Evolutionary conservation across 495 filamentous ascomycete genomes (phyloP).

Genomic region (Xylaria grammica): DNA sequence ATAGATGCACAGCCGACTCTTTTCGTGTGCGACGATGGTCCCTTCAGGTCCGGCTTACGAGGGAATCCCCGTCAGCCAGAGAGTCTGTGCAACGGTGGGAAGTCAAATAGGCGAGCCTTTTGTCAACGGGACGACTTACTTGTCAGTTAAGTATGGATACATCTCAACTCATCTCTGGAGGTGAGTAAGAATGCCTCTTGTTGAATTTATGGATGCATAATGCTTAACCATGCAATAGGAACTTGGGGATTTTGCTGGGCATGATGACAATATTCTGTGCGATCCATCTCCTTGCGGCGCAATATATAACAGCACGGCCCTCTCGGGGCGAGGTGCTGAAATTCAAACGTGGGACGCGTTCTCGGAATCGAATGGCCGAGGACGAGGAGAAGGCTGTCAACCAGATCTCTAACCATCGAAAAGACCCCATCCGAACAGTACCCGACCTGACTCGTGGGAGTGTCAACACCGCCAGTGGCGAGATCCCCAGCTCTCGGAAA

Average conservation of each 20-base stretch:
- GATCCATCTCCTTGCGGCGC: constrained; percentile 65
- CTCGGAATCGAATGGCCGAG: constrained; percentile 13
- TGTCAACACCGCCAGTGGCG: background rate
- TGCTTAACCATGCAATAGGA: constrained; percentile 7
- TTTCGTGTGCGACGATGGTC: too few relatives aligned
- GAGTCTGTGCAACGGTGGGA: too few relatives aligned
- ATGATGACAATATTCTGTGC: constrained; percentile 57
- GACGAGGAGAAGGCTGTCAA: too few relatives aligned
- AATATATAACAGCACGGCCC: constrained; percentile 48
- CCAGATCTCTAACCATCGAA: too few relatives aligned
- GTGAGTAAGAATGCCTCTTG: constrained; percentile 70
- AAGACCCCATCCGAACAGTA: too few relatives aligned
- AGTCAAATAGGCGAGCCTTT: too few relatives aligned
- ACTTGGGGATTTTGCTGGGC: constrained; percentile 20
- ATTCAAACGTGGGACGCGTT: background rate
- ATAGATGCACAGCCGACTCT: too few relatives aligned
- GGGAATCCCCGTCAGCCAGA: too few relatives aligned
- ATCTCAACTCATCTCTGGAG: constrained; percentile 64
- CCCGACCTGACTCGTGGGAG: too few relatives aligned
- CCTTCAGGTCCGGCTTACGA: too few relatives aligned
- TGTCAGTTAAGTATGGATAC: constrained; percentile 66
- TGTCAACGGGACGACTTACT: too few relatives aligned
- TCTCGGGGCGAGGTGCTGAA: constrained; percentile 6
- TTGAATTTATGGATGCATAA: constrained; percentile 54
- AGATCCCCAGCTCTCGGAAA: constrained; percentile 10